These are phyloP conservation scores for Monosporascus cannonballus DNA, from an alignment of 2,329 filamentous ascomycete species.

Conservation along the genomic window DNA sequence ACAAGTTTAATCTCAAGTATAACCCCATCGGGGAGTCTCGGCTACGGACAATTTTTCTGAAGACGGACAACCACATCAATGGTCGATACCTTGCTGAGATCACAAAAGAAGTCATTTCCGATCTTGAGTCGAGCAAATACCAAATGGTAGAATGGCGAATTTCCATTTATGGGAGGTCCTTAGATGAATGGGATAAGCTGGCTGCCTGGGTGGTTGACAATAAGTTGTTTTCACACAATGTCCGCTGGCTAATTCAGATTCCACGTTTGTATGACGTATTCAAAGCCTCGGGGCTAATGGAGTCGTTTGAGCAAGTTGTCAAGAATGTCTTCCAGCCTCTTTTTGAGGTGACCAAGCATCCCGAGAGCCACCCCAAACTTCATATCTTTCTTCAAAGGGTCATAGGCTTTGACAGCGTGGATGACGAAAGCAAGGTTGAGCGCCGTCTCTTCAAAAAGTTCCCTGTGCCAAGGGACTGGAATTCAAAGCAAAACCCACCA, in stretches of 20 bases:
- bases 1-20: constrained; percentile 99
- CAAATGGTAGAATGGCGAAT: constrained; percentile 99
- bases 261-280: constrained; percentile 94
- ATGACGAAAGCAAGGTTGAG: constrained; percentile 96
- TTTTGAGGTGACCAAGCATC: constrained; percentile 89
- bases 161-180: constrained; percentile 86
- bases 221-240: constrained; percentile 95
- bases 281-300: constrained; percentile 81
- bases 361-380: constrained; percentile 80
- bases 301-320: constrained; percentile 84
- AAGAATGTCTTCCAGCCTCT: constrained; percentile 88
- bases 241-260: constrained; percentile 94
- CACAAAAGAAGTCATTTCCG: constrained; percentile 94
- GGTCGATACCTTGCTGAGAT: constrained; percentile 95
- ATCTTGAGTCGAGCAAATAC: constrained; percentile 97
- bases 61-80: constrained; percentile 97
- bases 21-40: constrained; percentile 96
- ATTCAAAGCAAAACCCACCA: constrained; percentile 88
- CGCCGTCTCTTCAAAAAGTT: constrained; percentile 94
- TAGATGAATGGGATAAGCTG: constrained; percentile 96
- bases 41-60: constrained; percentile 94
- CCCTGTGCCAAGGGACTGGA: constrained; percentile 82
- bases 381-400: constrained; percentile 93
- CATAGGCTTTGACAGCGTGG: constrained; percentile 94
- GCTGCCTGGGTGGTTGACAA: constrained; percentile 97